phyloP scores from a whole-genome alignment of 257 asterid species.

The Gentiana dahurica region DNA sequence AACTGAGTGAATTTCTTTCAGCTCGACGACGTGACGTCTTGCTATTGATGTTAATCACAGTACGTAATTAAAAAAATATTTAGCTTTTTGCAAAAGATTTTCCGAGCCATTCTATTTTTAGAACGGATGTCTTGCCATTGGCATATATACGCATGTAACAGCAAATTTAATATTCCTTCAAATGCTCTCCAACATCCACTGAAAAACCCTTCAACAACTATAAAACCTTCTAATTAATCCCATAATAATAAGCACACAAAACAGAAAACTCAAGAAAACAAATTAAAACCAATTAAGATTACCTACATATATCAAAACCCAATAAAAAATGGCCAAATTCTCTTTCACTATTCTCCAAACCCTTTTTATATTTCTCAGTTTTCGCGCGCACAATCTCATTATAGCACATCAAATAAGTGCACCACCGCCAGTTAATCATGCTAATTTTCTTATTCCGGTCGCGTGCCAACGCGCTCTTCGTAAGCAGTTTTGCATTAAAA shows the following conservation, averaged over 20 bases:
- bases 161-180: no score
- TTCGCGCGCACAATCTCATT: no score
- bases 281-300: background rate
- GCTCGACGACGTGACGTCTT: no score
- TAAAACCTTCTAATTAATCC: background rate
- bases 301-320: no score
- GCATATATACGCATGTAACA: no score
- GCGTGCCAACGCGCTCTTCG: constrained; percentile 11
- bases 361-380: background rate
- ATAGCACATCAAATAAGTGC: background rate
- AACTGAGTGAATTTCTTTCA: no score
- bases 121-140: no score
- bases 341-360: constrained; percentile 4
- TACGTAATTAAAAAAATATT: no score
- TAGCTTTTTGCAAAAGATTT: no score
- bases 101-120: no score
- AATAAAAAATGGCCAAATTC: background rate
- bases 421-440: background rate
- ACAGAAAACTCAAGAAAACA: background rate
- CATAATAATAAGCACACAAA: background rate
- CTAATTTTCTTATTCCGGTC: background rate
- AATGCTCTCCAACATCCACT: no score
- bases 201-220: background rate
- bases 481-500: constrained; percentile 3
- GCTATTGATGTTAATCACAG: no score